These are phyloP conservation scores for Castanea crenata DNA, from an alignment of 306 rosid species.

Conservation along the genomic window DNA sequence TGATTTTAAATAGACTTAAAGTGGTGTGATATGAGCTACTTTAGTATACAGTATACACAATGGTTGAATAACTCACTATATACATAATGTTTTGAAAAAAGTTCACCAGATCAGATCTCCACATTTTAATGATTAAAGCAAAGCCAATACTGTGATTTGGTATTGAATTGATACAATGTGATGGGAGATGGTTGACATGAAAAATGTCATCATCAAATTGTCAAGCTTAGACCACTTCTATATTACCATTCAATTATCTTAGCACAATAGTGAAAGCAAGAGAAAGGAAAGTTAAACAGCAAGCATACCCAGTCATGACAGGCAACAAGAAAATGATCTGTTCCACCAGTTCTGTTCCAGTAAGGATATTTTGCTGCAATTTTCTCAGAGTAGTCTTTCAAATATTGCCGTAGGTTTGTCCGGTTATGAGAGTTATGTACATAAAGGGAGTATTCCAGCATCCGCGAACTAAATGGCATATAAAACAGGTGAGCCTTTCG, in stretches of 20 bases:
- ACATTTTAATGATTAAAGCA: neutral
- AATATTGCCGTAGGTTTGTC: slow-evolving; percentile 72
- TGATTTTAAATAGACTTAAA: too few species aligned
- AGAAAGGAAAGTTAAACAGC: slow-evolving; percentile 7
- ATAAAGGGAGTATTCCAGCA: slow-evolving; percentile 66
- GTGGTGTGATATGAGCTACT: neutral
- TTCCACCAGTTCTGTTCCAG: slow-evolving; percentile 86
- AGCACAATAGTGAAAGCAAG: slow-evolving; percentile 11
- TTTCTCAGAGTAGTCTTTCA: slow-evolving; percentile 69
- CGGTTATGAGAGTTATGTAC: slow-evolving; percentile 89
- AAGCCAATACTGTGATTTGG: neutral
- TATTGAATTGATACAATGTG: neutral
- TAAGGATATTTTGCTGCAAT: slow-evolving; percentile 73
- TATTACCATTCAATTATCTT: neutral
- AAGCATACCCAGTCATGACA: slow-evolving; percentile 93
- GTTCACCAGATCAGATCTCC: slow-evolving; percentile 14
- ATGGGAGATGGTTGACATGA: slow-evolving; percentile 1
- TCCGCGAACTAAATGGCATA: slow-evolving; percentile 89
- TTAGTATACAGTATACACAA: slow-evolving; percentile 15
- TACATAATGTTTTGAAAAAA: neutral
- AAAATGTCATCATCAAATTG: slow-evolving; percentile 11
- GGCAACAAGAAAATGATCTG: slow-evolving; percentile 95
- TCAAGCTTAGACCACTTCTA: slow-evolving; percentile 15
- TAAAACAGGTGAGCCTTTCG: slow-evolving; percentile 87
- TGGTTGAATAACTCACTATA: slow-evolving; percentile 11